Conservation (phyloP, 2,329 filamentous ascomycete species). For the Colletotrichum tabaci region DNA sequence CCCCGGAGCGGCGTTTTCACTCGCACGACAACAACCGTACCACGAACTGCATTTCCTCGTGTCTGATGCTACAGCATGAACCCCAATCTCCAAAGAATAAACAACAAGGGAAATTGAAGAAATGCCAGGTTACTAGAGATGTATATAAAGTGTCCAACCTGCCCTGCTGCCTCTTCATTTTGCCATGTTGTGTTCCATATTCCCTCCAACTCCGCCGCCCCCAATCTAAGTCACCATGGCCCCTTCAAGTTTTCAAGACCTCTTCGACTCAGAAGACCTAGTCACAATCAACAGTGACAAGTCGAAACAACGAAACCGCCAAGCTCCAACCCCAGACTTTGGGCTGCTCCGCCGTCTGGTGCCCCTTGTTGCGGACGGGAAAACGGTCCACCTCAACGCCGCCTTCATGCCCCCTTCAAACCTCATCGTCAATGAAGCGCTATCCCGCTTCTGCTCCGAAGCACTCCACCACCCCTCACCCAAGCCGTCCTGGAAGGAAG, state of each 20-base stretch:
- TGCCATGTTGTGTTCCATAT: background rate
- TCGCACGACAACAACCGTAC: background rate
- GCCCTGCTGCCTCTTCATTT: background rate
- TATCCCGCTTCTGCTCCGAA: conserved; percentile 47
- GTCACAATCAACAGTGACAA: background rate
- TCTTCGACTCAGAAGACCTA: background rate
- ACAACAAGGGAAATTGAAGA: background rate
- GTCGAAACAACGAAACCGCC: background rate
- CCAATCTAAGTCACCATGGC: background rate
- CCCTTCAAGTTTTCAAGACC: conserved; percentile 23
- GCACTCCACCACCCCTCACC: conserved; percentile 46
- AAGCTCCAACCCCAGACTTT: conserved; percentile 31
- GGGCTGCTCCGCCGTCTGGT: conserved; percentile 44
- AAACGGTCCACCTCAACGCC: conserved; percentile 49
- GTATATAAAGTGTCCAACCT: background rate
- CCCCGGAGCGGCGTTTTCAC: background rate
- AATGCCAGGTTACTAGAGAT: background rate
- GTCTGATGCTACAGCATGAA: background rate
- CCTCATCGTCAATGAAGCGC: conserved; percentile 49
- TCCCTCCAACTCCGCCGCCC: background rate
- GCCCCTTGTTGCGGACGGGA: conserved; percentile 40
- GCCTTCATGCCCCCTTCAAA: conserved; percentile 51
- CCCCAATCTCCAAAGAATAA: background rate
- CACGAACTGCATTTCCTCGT: background rate
- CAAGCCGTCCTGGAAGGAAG: conserved; percentile 41